Evolutionary conservation across 2,329 filamentous ascomycete genomes (phyloP), one percentile per base, ranked within the genome.

Genomic region (Diaporthe sp.): DNA sequence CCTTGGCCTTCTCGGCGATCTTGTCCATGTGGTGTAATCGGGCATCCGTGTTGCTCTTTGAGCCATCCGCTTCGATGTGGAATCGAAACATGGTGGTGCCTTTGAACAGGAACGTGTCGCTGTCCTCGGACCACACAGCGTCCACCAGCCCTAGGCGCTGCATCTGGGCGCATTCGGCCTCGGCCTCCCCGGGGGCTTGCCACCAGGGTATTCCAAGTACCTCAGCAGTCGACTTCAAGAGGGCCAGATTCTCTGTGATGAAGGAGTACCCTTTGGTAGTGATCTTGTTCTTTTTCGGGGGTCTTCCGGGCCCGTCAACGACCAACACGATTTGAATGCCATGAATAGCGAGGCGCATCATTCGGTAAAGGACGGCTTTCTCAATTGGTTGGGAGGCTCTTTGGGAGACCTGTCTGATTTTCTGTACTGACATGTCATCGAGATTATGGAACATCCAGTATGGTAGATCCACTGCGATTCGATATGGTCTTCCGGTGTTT

Each of bases 41-140:
- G 39, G 10, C 34, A 62, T 62, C 37, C 12, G 58, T 62, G 22
- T 62, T 62, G 10, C 58, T 62, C 28, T 62, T 62, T 13, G 22
- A 13, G 19, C 39, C 34, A 19, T 15, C 25, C 25, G 22, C 25
- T 4, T 62, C 58, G 4, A 10, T 8, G 39, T 62, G 58, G 28
- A 62, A 62, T 39, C 58, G 58, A 3, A 62, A 1, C 34, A 62
- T n/a, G 34, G 3, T 28, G 22, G 22, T 28, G 12, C 58, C 58
- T 31, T 42, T 62, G 37, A 98, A 98, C 96, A 98, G 98, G 80
- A 98, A 90, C 1, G 96, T 96, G 82, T 99, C 97, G 58, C 98
- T 95, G 87, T 98, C 97, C 82, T 98, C 96, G 83, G 95, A 98
- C 79, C 98, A 88, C 1, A 98, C 96, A 0, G 95, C 96, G 83